A percentile compares a stretch with the other conserved stretches of the same genome.
These are phyloP conservation scores for Ganoderma sinense DNA, from an alignment of 1,284 basidiomycete species.

Conservation along the genomic window DNA sequence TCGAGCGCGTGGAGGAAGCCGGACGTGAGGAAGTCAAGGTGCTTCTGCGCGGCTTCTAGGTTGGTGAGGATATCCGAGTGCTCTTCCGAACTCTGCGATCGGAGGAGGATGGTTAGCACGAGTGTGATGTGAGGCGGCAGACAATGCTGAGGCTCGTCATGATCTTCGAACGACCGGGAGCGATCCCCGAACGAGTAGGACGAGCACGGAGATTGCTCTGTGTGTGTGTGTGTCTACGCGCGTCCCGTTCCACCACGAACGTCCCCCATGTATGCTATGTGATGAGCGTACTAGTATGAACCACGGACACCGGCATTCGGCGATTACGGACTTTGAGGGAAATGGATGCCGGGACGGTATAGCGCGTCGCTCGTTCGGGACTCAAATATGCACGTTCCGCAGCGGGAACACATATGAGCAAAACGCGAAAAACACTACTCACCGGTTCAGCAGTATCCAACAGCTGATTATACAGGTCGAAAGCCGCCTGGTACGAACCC, in stretches of 20 bases:
- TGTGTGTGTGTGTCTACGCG: not conserved
- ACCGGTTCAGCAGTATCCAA: constrained; percentile 80
- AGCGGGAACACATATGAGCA: not conserved
- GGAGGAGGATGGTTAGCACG: not conserved
- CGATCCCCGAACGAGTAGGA: not conserved
- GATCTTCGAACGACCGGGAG: constrained; percentile 6
- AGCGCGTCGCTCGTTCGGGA: not conserved
- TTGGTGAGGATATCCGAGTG: constrained; percentile 87
- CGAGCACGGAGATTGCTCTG: not conserved
- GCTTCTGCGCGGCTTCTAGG: constrained; percentile 77
- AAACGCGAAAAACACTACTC: constrained; percentile 37
- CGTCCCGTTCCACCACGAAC: not conserved
- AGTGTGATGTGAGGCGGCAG: not conserved
- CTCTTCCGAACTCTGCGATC: constrained; percentile 79
- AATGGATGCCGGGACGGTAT: not conserved
- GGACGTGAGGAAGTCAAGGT: constrained; percentile 82
- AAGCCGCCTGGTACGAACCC: constrained; percentile 75
- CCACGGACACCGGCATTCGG: too few species aligned
- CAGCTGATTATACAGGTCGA: constrained; percentile 80
- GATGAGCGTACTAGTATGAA: not conserved
- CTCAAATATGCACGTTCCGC: too few species aligned
- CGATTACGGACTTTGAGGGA: not conserved
- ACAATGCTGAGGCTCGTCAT: not conserved
- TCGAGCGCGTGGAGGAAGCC: constrained; percentile 73
- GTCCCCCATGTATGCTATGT: not conserved